Evolutionary conservation across 2,329 filamentous ascomycete genomes (phyloP), one percentile per base, ranked within the genome.

Genomic region (Pestalotiopsis sp.): DNA sequence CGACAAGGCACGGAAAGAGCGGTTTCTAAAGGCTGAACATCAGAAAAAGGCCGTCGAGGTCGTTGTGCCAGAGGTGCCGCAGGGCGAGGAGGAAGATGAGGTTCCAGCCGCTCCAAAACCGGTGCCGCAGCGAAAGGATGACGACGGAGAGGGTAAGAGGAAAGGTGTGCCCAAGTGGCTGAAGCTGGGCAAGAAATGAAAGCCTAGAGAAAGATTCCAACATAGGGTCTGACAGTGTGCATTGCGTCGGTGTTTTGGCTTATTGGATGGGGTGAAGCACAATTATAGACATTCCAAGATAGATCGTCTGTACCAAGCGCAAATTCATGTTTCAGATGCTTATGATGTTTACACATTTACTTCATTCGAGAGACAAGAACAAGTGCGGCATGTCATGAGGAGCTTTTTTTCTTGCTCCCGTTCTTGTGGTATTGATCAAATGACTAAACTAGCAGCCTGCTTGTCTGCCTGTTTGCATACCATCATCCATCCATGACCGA

Each of bases 31-130:
- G 74, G 73, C 78, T 1, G 81, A 83, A 31, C 84, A 91, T 66
- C 86, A 88, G 36, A 84, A 85, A 66, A 84, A 88, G 75, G 93
- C 93, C 1, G 87, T 87, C 76, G 87, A 90, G 69, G 83, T 96
- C 69, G 89, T 89, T 73, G 85, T 94, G 0, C 88, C 90, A 38
- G 86, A 91, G 63, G 80, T 86, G 1, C 81, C 84, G 2, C 75
- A 80, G 49, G 80, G 74, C 3, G 79, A 79, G 20, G 75, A 74
- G 0, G 79, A 82, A 4, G 81, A 83, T 1, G 81, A 85, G 17
- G 79, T 80, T 73, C 72, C 78, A 12, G 73, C 67, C 14, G 75
- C 72, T 72, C 68, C 74, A 70, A 67, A 70, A 75, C 65, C 64
- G 74, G 69, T n/a, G 17, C 17, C 56, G 70, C 61, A 73, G 71